phyloP scores from a whole-genome alignment of 805 yeast species.

The Ogataea thermomethanolica region DNA sequence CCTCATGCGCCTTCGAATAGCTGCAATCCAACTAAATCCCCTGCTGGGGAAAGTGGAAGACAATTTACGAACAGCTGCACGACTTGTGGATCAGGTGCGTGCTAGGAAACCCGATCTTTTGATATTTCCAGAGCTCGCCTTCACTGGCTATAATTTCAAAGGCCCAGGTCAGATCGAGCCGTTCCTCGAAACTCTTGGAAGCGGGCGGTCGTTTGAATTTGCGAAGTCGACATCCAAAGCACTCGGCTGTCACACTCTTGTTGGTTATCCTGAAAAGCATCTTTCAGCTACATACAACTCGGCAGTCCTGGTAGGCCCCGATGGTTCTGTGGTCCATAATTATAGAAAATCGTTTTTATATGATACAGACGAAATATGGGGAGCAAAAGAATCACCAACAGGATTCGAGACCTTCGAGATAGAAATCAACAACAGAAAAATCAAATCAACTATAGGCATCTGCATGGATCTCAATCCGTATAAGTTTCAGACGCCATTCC shows the following conservation, averaged over 20 bases:
- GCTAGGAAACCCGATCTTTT: slow-evolving; percentile 53
- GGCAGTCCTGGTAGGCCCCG: slow-evolving; percentile 58
- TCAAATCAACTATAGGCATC: slow-evolving; percentile 67
- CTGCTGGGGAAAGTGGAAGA: slow-evolving; percentile 53
- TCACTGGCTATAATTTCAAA: slow-evolving; percentile 78
- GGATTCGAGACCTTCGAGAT: slow-evolving; percentile 54
- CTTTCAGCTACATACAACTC: slow-evolving; percentile 55
- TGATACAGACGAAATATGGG: slow-evolving; percentile 79
- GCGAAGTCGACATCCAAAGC: slow-evolving; percentile 51
- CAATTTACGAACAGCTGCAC: slow-evolving; percentile 47
- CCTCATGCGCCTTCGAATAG: slow-evolving; percentile 52
- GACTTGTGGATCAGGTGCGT: slow-evolving; percentile 32
- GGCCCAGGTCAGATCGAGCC: slow-evolving; percentile 49
- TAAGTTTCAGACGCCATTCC: slow-evolving; percentile 76
- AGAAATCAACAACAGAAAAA: slow-evolving; percentile 26
- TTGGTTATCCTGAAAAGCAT: slow-evolving; percentile 78
- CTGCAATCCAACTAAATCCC: slow-evolving; percentile 68
- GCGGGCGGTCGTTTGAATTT: slow-evolving; percentile 45
- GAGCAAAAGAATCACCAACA: slow-evolving; percentile 62
- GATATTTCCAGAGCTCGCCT: slow-evolving; percentile 77
- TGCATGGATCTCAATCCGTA: slow-evolving; percentile 95
- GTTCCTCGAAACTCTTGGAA: slow-evolving; percentile 44
- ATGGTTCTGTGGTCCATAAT: slow-evolving; percentile 56
- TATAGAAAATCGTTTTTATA: slow-evolving; percentile 77
- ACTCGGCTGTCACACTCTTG: slow-evolving; percentile 60